phyloP scores from a whole-genome alignment of 2,329 filamentous ascomycete species.

The Cytospora piceae region DNA sequence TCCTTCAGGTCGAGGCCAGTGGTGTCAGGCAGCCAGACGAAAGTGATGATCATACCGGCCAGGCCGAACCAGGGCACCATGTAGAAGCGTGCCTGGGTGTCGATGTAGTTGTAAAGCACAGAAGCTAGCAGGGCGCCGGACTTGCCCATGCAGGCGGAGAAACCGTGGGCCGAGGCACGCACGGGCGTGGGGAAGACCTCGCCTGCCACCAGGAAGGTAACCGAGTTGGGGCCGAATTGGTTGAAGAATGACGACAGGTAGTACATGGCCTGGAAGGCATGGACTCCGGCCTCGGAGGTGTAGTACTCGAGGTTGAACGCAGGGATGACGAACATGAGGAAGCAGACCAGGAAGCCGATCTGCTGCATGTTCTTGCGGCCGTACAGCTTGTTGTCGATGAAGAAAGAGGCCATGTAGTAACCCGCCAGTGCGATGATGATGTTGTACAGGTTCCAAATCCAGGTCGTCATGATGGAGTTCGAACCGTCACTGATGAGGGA shows the following conservation, averaged over 20 bases:
- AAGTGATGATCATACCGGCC: constrained; percentile 80
- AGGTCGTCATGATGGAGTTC: constrained; percentile 78
- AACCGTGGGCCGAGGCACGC: constrained; percentile 90
- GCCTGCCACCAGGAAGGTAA: constrained; percentile 94
- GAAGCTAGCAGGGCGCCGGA: constrained; percentile 83
- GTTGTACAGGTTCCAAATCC: constrained; percentile 94
- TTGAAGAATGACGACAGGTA: constrained; percentile 98
- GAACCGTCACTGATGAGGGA: constrained; percentile 72
- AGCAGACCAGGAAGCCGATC: constrained; percentile 88
- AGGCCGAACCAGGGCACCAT: constrained; percentile 96
- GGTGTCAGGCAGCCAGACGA: constrained; percentile 90
- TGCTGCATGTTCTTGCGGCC: constrained; percentile 97
- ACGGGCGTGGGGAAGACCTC: constrained; percentile 96
- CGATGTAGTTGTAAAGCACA: constrained; percentile 94
- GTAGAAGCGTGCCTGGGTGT: constrained; percentile 81
- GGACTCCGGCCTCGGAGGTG: constrained; percentile 70
- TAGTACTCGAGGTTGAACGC: constrained; percentile 89
- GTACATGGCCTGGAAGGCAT: constrained; percentile 97
- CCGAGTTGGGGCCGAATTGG: constrained; percentile 95
- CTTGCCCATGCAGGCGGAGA: constrained; percentile 91
- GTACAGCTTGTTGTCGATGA: constrained; percentile 96
- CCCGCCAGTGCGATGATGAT: constrained; percentile 82
- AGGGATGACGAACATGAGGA: constrained; percentile 90
- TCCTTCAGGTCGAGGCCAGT: constrained; percentile 96
- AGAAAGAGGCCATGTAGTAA: constrained; percentile 86